A percentile compares a stretch with the other conserved stretches of the same genome.
These are phyloP conservation scores for Fallopia convolvulus DNA, from an alignment of 148 eudicot genomes.

Conservation along the genomic window DNA sequence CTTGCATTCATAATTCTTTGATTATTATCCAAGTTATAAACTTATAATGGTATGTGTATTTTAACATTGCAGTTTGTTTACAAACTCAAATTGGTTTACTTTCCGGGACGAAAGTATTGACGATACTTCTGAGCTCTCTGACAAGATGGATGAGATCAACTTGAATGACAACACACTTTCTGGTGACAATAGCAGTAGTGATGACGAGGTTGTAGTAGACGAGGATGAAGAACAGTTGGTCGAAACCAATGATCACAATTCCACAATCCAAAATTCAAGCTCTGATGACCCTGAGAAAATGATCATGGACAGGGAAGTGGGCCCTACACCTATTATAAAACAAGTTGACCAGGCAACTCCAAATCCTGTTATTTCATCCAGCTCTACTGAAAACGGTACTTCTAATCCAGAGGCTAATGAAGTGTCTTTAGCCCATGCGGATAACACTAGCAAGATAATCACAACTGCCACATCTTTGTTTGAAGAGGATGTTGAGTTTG, in stretches of 20 bases:
- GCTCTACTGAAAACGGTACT: constrained; percentile 22
- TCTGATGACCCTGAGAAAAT: constrained; percentile 1
- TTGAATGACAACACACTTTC: constrained; percentile 37
- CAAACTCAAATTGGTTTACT: constrained; percentile 96
- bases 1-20: background rate
- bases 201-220: constrained; percentile 90
- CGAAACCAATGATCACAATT: constrained; percentile 26
- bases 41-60: constrained; percentile 6
- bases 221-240: constrained; percentile 68
- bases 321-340: constrained; percentile 32
- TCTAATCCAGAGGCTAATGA: constrained; percentile 36
- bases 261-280: background rate
- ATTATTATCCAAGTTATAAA: constrained; percentile 4
- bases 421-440: constrained; percentile 22
- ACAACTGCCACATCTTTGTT: constrained; percentile 63
- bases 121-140: constrained; percentile 36
- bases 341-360: constrained; percentile 49
- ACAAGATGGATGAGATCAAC: constrained; percentile 67
- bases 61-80: constrained; percentile 66
- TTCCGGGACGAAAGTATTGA: constrained; percentile 69
- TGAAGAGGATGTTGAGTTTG: constrained; percentile 96
- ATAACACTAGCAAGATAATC: constrained; percentile 27
- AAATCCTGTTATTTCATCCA: constrained; percentile 55
- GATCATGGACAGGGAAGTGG: constrained; percentile 23
- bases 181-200: constrained; percentile 67